Percentiles rank a stretch among this genome's conserved stretches.
Evolutionary conservation across 129 eudicot genomes (phyloP).

Genomic region (Ambrosia trifida): DNA sequence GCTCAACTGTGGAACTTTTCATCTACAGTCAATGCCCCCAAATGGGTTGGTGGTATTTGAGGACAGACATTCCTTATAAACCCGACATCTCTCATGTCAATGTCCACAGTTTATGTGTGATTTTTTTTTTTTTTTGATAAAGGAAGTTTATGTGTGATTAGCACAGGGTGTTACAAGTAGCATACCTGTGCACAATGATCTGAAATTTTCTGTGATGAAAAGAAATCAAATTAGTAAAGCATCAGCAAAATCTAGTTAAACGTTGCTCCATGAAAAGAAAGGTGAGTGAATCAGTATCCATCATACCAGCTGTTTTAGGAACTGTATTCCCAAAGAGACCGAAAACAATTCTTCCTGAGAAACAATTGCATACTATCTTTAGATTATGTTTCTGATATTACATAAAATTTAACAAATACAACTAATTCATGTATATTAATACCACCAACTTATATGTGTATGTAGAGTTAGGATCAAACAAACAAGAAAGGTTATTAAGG

Average conservation of each 20-base stretch:
- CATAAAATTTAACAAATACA: neutral
- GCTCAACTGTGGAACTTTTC: neutral
- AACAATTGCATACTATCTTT: conserved; percentile 26
- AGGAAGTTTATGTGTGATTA: neutral
- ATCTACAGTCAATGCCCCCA: neutral
- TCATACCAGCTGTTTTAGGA: conserved; percentile 91
- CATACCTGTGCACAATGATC: conserved; percentile 95
- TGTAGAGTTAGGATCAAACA: neutral
- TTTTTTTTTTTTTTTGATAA: no score
- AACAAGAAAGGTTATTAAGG: neutral
- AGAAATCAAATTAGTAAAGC: conserved; percentile 11
- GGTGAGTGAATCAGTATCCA: neutral
- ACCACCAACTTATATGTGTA: neutral
- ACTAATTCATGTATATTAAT: neutral
- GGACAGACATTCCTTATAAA: neutral
- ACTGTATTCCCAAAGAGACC: conserved; percentile 95
- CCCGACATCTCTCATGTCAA: neutral
- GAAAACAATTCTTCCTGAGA: conserved; percentile 82
- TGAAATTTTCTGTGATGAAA: conserved; percentile 74
- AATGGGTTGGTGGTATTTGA: neutral
- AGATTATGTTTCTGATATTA: neutral
- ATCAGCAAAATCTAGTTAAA: neutral
- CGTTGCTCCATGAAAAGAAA: conserved; percentile 5
- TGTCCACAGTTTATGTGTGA: no score
- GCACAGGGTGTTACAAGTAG: neutral